Percentiles rank a stretch among this genome's conserved stretches.
Evolutionary conservation across 2,329 filamentous ascomycete species (phyloP).

Genomic region (Calonectria montana): DNA sequence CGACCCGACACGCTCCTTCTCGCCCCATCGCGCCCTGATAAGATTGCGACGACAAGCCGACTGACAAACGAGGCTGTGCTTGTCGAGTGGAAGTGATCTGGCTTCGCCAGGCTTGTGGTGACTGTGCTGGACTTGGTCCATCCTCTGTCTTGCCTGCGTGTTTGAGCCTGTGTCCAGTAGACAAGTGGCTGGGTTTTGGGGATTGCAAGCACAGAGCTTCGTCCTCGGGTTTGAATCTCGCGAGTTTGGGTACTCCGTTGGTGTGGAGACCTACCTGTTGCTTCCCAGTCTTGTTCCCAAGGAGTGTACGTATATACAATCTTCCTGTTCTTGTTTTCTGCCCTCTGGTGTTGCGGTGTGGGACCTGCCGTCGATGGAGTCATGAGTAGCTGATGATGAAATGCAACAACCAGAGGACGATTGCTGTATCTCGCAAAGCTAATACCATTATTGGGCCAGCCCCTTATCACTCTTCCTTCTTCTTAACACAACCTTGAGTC

Average conservation of each 20-base stretch:
- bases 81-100: slow-evolving; percentile 32
- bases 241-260: slow-evolving; percentile 32
- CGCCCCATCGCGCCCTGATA: slow-evolving; percentile 7
- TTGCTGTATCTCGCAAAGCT: slow-evolving; percentile 43
- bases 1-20: background rate
- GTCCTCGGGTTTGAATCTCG: slow-evolving; percentile 60
- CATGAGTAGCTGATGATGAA: slow-evolving; percentile 40
- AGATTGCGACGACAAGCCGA: slow-evolving; percentile 21
- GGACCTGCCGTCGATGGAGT: slow-evolving; percentile 30
- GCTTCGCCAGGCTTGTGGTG: slow-evolving; percentile 30
- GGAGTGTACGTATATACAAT: slow-evolving; percentile 69
- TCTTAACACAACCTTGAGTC: slow-evolving; percentile 27
- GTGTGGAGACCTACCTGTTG: slow-evolving; percentile 27
- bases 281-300: slow-evolving; percentile 35
- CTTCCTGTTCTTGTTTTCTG: slow-evolving; percentile 48
- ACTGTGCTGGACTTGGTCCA: slow-evolving; percentile 29
- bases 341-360: slow-evolving; percentile 29
- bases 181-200: slow-evolving; percentile 35
- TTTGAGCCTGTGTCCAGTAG: slow-evolving; percentile 30
- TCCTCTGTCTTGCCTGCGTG: slow-evolving; percentile 34
- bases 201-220: slow-evolving; percentile 72
- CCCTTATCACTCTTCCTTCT: slow-evolving; percentile 14
- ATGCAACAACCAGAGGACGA: slow-evolving; percentile 38
- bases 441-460: slow-evolving; percentile 40
- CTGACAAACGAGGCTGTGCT: slow-evolving; percentile 24